These are phyloP conservation scores for Rhodotorula sp. DNA, from an alignment of 1,284 basidiomycete genomes.

Conservation along the genomic window DNA sequence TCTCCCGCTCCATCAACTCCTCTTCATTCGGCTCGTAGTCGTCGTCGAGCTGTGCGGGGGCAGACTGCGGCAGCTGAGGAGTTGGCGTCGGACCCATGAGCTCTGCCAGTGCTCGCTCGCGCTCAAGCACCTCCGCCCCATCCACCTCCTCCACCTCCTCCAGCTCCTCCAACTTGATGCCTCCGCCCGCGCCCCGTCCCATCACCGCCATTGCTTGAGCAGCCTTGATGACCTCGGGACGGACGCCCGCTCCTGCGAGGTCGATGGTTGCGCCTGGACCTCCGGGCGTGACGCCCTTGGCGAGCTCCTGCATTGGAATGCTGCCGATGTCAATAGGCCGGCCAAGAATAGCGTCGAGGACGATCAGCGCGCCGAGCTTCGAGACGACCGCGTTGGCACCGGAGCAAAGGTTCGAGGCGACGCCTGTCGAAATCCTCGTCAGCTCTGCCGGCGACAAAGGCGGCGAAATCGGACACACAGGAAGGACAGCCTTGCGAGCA, in stretches of 20 bases:
- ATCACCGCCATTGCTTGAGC: not conserved
- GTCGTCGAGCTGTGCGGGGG: not conserved
- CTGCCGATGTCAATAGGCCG: constrained; percentile 55
- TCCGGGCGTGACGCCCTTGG: constrained; percentile 22
- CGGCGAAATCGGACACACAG: constrained; percentile 56
- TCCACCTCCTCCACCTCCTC: constrained; percentile 27
- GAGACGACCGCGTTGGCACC: constrained; percentile 43
- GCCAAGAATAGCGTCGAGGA: constrained; percentile 63
- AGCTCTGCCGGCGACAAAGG: not conserved
- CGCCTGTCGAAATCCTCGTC: constrained; percentile 20
- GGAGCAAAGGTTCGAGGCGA: constrained; percentile 41
- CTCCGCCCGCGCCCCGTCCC: not conserved
- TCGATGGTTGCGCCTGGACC: constrained; percentile 32
- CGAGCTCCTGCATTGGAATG: constrained; percentile 38
- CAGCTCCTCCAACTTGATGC: constrained; percentile 3
- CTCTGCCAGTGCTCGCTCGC: constrained; percentile 15
- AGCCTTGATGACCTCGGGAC: constrained; percentile 12
- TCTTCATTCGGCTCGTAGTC: constrained; percentile 11
- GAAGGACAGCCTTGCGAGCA: constrained; percentile 70
- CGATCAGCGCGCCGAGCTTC: constrained; percentile 63
- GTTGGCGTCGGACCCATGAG: not conserved
- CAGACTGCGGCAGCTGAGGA: too few relatives aligned
- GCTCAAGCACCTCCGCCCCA: constrained; percentile 14
- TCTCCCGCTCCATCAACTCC: constrained; percentile 16
- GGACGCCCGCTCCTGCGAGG: constrained; percentile 29